Evolutionary conservation across 306 rosid genomes (phyloP), one percentile per base, ranked within the genome.

Genomic region (Pueraria montana): DNA sequence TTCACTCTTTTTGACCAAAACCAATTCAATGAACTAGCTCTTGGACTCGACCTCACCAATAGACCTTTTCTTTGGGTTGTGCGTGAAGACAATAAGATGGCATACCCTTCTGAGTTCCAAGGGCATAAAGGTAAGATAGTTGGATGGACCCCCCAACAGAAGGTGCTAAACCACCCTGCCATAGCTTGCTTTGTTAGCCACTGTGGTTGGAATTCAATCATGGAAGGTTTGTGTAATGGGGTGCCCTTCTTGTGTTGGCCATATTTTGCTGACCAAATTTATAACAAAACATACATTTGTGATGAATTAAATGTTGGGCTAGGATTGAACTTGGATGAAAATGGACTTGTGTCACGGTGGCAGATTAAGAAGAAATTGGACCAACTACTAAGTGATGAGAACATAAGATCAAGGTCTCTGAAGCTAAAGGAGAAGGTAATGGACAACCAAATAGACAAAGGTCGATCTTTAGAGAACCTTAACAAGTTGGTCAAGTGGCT

Each of bases 231-330:
- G 24, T 69, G 62, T 49, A 74, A 56, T 80, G 93, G 89, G 56
- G 71, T 83, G 0, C 89, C 91, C 12, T 89, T 89, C 53, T 49
- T 89, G 68, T 91, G 90, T 42, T 91, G 93, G 93, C 91, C 91
- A n/a, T 86, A 81, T 76, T 81, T 74, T 72, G 64, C 45, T 16
- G 90, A 87, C 36, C 90, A 89, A 53, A 10, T 73, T 36, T 18
- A 67, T 24, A 49, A 86, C 74, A 76, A 30, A 61, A 61, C 23
- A 16, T 86, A 46, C 62, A 67, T 91, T 23, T 86, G 90, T 68
- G 87, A 84, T 52, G 82, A 86, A n/a, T 91, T 88, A 88, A 87
- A 83, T 12, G 77, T 84, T 59, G 90, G 90, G 5, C 3, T 87
- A 18, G 82, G 82, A 46, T 65, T 89, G 23, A 85, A 87, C 3